Evolutionary conservation across 352 stramenopile genomes (phyloP), one percentile per base, ranked within the genome.

Genomic region (Globisporangium acanthophoron): DNA sequence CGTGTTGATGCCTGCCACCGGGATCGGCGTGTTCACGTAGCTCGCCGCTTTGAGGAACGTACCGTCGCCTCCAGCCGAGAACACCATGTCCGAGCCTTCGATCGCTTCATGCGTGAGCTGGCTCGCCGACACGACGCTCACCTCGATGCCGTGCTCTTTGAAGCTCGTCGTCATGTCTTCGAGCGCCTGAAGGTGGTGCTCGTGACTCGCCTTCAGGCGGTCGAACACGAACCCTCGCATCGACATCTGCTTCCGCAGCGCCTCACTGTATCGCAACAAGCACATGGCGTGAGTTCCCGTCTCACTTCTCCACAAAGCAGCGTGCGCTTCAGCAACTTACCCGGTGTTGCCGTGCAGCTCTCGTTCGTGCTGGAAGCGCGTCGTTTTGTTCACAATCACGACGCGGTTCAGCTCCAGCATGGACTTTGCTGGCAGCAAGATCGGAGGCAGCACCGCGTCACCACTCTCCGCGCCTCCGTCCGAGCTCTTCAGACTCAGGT

Each of bases 221-320:
- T 95, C 85, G 66, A 93, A 90, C 33, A 95, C 72, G 58, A 95
- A 95, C 35, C 85, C 85, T 56, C 85, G 81, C 85, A 95, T 92
- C 2, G 85, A 95, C 85, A 95, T 93, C 72, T 95, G 83, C 74
- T 95, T 95, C 27, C 85, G 79, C 47, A 95, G 61, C 21, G 81
- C 84, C 65, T 95, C 85, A n/a, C 82, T 93, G 46, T 16, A 61
- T 52, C 21, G 37, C 24, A 53, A 24, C 18, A 31, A 66, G 47
- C 27, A 51, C 35, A 40, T 8, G 11, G 11, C 12, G 12, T 40
- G 35, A 40, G 35, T 15, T 15, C 35, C 35, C 11, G 2, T 8
- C 12, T 40, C 12, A 4, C 8, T 40, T 35, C 31, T 35, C 8
- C 31, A 35, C 8, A 2, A 35, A 5, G 31, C 12, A 40, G 33